Evolutionary conservation across 495 filamentous ascomycete species (phyloP), one percentile per base, ranked within the genome.

Genomic region (Penicillium ochrochloron): DNA sequence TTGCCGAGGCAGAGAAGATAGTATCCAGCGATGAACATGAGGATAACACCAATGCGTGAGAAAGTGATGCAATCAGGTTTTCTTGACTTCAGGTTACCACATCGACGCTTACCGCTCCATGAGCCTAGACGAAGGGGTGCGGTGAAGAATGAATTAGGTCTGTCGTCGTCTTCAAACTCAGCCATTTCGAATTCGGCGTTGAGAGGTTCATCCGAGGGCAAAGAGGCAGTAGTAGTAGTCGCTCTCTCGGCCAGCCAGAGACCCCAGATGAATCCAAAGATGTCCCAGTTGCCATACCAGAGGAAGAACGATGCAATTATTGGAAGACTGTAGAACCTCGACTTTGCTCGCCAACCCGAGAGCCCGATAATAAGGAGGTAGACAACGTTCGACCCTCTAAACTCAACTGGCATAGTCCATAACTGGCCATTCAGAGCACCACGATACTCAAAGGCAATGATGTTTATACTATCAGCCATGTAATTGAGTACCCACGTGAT

Each of bases 361-460:
- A 80, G 59, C 8, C 66, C 74, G 9, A 80, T 51, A 5, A 81
- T 66, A 5, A 78, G 65, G 1, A 83, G 72, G 53, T 80, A 83
- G 5, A 85, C 69, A 7, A 82, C 71, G 61, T 83, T 76, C 0
- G 80, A 83, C 7, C 78, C 77, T 8, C 82, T 75, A 56, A 84
- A 80, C 58, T 85, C 82, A 25, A 80, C 61, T 0, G 79, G 78
- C 46, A 85, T 83, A 14, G 83, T 85, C 83, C 83, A 85, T 14
- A 84, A 68, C 54, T 84, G 83, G 8, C 59, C 64, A 64, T 73
- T 75, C 17, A 75, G 25, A 10, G 65, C 66, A 3, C 57, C 62
- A 9, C 58, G 62, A 37, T 65, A 68, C 34, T 70, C 56, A 33
- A 68, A 63, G 9, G 59, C 35, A 41, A 75, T 54, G 11, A 69